These are phyloP conservation scores for Fusarium nisikadoi DNA, from an alignment of 2,329 filamentous ascomycete genomes.

Conservation along the genomic window DNA sequence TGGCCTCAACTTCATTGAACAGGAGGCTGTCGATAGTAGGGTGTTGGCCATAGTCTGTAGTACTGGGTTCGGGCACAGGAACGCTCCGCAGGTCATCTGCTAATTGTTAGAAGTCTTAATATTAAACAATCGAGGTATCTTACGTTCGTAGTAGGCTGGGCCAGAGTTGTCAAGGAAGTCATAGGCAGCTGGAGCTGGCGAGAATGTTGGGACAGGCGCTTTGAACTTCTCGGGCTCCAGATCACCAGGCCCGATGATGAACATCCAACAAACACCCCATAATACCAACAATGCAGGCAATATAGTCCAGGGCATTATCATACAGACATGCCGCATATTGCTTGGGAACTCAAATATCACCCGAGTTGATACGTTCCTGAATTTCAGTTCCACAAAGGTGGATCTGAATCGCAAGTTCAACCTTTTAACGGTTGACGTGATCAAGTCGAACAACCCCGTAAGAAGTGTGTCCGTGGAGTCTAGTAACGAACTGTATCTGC, in stretches of 20 bases:
- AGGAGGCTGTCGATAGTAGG: background rate
- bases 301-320: background rate
- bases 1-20: background rate
- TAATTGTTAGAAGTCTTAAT: background rate
- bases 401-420: background rate
- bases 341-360: background rate
- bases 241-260: background rate
- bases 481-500: rapidly evolving
- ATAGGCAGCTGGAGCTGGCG: background rate
- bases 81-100: background rate
- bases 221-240: background rate
- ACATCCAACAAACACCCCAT: background rate
- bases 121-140: rapidly evolving
- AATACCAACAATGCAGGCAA: background rate
- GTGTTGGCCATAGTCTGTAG: too few relatives aligned
- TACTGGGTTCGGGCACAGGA: background rate
- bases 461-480: background rate
- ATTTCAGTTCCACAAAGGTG: background rate
- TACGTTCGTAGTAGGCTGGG: background rate
- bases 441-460: rapidly evolving
- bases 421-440: background rate
- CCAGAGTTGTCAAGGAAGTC: rapidly evolving
- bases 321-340: background rate
- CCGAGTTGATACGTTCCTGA: background rate
- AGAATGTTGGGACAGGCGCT: background rate